phyloP scores from a whole-genome alignment of 2,329 filamentous ascomycete species.

The Aspergillus sp. region DNA sequence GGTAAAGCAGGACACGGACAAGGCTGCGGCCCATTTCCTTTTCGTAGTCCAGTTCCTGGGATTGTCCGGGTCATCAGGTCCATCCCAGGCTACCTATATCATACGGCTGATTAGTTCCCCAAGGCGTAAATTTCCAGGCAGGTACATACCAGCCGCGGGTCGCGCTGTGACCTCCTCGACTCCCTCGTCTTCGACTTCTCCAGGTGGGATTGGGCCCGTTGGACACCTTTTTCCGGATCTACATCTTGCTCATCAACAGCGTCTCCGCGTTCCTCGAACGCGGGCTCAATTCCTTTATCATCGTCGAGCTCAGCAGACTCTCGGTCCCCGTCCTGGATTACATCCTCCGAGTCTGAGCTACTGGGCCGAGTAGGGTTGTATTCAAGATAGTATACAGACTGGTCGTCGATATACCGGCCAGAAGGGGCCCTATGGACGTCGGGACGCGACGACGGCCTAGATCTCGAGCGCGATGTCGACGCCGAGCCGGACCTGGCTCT shows the following conservation, averaged over 20 bases:
- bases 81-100: conserved; percentile 40
- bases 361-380: background rate
- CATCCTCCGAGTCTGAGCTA: conserved; percentile 11
- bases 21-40: conserved; percentile 50
- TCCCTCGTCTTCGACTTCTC: conserved; percentile 16
- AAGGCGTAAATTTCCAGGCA: background rate
- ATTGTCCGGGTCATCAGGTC: conserved; percentile 41
- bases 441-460: background rate
- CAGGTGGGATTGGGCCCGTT: conserved; percentile 7
- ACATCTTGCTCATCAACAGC: conserved; percentile 17
- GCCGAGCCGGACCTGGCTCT: background rate
- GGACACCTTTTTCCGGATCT: conserved; percentile 15
- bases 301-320: too few relatives aligned
- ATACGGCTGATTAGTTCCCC: conserved; percentile 1
- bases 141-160: conserved; percentile 17
- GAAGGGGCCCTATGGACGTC: conserved; percentile 20
- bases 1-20: conserved; percentile 49
- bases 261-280: conserved; percentile 4
- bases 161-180: conserved; percentile 12
- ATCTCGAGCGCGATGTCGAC: background rate
- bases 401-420: conserved; percentile 24
- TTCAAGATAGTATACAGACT: conserved; percentile 18
- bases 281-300: conserved; percentile 1
- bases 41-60: conserved; percentile 46
- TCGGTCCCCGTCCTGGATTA: background rate